Evolutionary conservation across 306 rosid species (phyloP).

Genomic region (Lathyrus sativus): DNA sequence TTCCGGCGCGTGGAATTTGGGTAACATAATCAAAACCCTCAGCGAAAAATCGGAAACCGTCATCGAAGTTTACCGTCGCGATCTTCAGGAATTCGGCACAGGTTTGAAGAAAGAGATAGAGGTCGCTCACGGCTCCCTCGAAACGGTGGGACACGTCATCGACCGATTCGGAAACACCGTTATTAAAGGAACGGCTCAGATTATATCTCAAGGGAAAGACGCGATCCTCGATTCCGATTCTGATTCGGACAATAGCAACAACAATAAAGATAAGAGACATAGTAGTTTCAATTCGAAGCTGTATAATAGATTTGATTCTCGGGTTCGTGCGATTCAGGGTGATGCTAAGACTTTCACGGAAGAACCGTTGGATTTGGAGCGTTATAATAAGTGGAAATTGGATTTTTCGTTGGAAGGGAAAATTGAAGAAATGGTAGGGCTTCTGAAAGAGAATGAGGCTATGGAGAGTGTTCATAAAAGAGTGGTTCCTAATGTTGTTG

Average conservation of each 20-base stretch:
- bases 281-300: slow-evolving; percentile 46
- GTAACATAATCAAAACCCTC: slow-evolving; percentile 60
- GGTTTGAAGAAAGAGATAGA: slow-evolving; percentile 85
- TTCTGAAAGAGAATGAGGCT: slow-evolving; percentile 58
- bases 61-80: slow-evolving; percentile 80
- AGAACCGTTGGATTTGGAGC: slow-evolving; percentile 71
- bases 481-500: slow-evolving; percentile 62
- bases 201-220: slow-evolving; percentile 70
- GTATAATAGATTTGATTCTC: slow-evolving; percentile 72
- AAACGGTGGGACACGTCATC: slow-evolving; percentile 61
- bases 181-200: slow-evolving; percentile 69
- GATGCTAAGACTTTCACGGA: slow-evolving; percentile 63
- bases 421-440: slow-evolving; percentile 53
- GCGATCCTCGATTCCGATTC: slow-evolving; percentile 55
- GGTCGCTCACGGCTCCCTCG: slow-evolving; percentile 83
- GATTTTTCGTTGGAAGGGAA: slow-evolving; percentile 60
- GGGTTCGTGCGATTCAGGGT: slow-evolving; percentile 62
- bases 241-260: not conserved
- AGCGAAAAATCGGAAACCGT: slow-evolving; percentile 70
- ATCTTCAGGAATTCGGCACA: slow-evolving; percentile 73
- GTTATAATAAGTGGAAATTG: slow-evolving; percentile 56
- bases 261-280: slow-evolving; percentile 37
- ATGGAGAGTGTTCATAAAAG: slow-evolving; percentile 52
- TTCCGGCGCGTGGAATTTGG: slow-evolving; percentile 56
- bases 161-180: slow-evolving; percentile 74